Percentiles rank a stretch among this genome's conserved stretches.
These are phyloP conservation scores for Tuber borchii DNA, from an alignment of 495 filamentous ascomycete species.

Conservation along the genomic window DNA sequence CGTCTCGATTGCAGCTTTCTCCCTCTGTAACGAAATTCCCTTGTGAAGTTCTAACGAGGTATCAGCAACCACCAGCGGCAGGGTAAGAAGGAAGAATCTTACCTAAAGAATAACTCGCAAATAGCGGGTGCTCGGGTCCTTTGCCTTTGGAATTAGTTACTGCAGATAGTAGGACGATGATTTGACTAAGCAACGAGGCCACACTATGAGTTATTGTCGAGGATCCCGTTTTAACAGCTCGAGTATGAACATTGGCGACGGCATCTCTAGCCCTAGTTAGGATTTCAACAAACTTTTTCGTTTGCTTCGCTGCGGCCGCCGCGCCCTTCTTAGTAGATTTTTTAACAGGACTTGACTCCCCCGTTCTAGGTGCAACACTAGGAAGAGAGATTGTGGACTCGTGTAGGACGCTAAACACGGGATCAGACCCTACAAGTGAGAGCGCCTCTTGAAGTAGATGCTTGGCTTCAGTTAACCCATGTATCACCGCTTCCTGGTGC, in stretches of 20 bases:
- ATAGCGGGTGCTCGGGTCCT: slow-evolving; percentile 50
- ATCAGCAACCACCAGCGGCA: slow-evolving; percentile 15
- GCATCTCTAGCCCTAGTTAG: slow-evolving; percentile 57
- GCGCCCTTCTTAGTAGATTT: slow-evolving; percentile 30
- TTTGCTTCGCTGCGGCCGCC: slow-evolving; percentile 29
- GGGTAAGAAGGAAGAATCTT: slow-evolving; percentile 9
- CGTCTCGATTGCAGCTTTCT: slow-evolving; percentile 50
- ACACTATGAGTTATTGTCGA: slow-evolving; percentile 51
- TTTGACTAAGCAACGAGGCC: slow-evolving; percentile 54
- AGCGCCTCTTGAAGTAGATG: slow-evolving; percentile 55
- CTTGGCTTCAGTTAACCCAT: slow-evolving; percentile 55
- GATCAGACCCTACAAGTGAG: slow-evolving; percentile 65
- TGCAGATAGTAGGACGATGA: slow-evolving; percentile 61
- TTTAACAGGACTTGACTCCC: slow-evolving; percentile 26
- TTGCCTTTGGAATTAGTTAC: slow-evolving; percentile 47
- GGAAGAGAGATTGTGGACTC: slow-evolving; percentile 60
- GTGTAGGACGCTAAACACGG: slow-evolving; percentile 78
- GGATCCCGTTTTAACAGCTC: slow-evolving; percentile 50
- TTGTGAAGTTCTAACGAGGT: slow-evolving; percentile 53
- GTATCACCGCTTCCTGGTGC: slow-evolving; percentile 46
- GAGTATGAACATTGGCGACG: slow-evolving; percentile 52
- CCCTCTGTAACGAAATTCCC: slow-evolving; percentile 54
- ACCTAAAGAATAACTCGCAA: slow-evolving; percentile 54
- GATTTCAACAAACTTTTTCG: slow-evolving; percentile 51
- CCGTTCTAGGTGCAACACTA: slow-evolving; percentile 29